Conservation (phyloP, 305 asterid genomes). For the Solanum hybrid region DNA sequence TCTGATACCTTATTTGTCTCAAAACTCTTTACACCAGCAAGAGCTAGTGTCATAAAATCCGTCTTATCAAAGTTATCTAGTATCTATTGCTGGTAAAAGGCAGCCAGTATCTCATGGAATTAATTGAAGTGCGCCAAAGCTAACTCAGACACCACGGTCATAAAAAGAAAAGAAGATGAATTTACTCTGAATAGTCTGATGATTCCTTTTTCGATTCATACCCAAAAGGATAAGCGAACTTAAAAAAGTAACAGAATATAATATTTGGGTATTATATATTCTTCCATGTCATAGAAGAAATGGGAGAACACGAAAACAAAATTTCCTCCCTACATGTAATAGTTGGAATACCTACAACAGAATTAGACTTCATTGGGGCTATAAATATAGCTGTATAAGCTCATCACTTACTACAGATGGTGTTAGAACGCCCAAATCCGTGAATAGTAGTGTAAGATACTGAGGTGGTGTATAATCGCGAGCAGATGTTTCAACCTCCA, state of each 20-base stretch:
- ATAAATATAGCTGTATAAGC: conserved; percentile 76
- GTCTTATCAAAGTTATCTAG: background rate
- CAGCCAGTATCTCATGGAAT: background rate
- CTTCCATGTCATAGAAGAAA: background rate
- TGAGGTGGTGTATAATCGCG: conserved; percentile 87
- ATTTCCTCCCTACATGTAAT: background rate
- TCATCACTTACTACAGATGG: conserved; percentile 95
- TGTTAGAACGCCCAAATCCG: conserved; percentile 79
- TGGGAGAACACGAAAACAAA: background rate
- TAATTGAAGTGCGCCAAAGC: background rate
- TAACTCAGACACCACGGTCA: background rate
- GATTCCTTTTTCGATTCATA: background rate
- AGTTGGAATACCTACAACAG: background rate
- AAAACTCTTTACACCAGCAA: background rate
- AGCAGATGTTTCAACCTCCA: conserved; percentile 89
- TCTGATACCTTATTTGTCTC: background rate
- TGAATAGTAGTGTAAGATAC: conserved; percentile 68
- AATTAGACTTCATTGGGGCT: background rate
- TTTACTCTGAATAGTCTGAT: background rate
- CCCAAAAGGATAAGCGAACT: background rate
- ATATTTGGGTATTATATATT: background rate
- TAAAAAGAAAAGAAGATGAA: background rate
- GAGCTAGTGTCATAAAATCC: background rate
- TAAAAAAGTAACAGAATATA: background rate
- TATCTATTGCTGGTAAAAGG: background rate